phyloP scores from a whole-genome alignment of 2,329 filamentous ascomycete species.

The Ophiostoma australiae region DNA sequence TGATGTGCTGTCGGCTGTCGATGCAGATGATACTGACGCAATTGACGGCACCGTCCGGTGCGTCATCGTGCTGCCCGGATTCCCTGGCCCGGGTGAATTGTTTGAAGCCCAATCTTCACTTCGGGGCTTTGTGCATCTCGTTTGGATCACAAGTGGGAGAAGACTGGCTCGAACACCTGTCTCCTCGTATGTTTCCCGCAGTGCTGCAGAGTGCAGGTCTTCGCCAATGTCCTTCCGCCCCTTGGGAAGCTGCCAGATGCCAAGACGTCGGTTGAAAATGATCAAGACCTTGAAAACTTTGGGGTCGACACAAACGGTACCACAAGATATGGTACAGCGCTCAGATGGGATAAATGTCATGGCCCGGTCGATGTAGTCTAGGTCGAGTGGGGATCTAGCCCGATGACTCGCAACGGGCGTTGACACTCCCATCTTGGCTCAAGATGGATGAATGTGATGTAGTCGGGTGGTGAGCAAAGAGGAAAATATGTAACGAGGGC shows the following conservation, averaged over 20 bases:
- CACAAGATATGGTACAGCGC: slow-evolving; percentile 43
- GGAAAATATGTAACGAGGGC: not conserved
- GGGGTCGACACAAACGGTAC: slow-evolving; percentile 43
- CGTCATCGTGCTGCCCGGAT: not conserved
- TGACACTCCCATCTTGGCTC: not conserved
- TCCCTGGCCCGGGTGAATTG: not conserved
- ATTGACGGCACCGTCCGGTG: slow-evolving; percentile 69
- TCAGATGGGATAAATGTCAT: slow-evolving; percentile 41
- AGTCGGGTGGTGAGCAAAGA: not conserved
- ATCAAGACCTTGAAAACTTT: slow-evolving; percentile 38
- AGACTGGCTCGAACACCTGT: slow-evolving; percentile 41
- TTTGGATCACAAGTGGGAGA: slow-evolving; percentile 40
- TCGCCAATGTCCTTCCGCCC: slow-evolving; percentile 47
- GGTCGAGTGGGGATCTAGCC: slow-evolving; percentile 26
- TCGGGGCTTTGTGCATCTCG: slow-evolving; percentile 39
- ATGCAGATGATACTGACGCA: slow-evolving; percentile 76
- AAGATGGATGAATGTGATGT: not conserved
- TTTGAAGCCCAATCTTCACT: slow-evolving; percentile 16
- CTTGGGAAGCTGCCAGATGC: slow-evolving; percentile 46
- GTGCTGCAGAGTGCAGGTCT: slow-evolving; percentile 39
- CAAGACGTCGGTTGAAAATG: slow-evolving; percentile 41
- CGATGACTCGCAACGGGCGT: not conserved
- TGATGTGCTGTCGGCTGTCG: slow-evolving; percentile 10
- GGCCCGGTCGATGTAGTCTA: slow-evolving; percentile 33
- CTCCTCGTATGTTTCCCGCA: slow-evolving; percentile 47